phyloP scores from a whole-genome alignment of 768 basidiomycete species.

The Trichaptum fuscoviolaceum region DNA sequence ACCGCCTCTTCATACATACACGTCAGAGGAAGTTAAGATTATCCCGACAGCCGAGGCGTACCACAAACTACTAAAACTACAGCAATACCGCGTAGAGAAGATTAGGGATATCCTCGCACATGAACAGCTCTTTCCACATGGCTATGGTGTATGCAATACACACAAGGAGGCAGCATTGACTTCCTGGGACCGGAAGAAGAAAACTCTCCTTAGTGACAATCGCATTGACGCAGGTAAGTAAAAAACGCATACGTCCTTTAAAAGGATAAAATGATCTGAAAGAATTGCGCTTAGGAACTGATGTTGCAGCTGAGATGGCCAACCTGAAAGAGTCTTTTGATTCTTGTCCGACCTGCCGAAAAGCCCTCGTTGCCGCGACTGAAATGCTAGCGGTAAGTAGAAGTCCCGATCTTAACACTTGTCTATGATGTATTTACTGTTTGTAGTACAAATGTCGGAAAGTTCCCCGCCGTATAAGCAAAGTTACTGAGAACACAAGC shows the following conservation, averaged over 20 bases:
- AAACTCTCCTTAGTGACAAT: slow-evolving; percentile 30
- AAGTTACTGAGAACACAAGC: slow-evolving; percentile 23
- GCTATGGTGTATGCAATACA: slow-evolving; percentile 56
- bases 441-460: slow-evolving; percentile 59
- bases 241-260: not conserved
- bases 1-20: slow-evolving; percentile 52
- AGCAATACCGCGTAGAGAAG: slow-evolving; percentile 48
- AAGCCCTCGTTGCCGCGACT: slow-evolving; percentile 58
- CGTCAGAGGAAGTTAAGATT: slow-evolving; percentile 40
- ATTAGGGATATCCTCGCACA: slow-evolving; percentile 46
- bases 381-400: slow-evolving; percentile 60
- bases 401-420: not conserved
- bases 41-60: slow-evolving; percentile 59
- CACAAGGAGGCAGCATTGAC: slow-evolving; percentile 41
- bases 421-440: slow-evolving; percentile 13
- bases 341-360: slow-evolving; percentile 48
- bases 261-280: slow-evolving; percentile 5
- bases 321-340: slow-evolving; percentile 39
- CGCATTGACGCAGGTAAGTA: slow-evolving; percentile 50
- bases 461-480: slow-evolving; percentile 46
- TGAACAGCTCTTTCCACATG: slow-evolving; percentile 69
- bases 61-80: slow-evolving; percentile 57
- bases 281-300: slow-evolving; percentile 41
- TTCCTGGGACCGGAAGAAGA: slow-evolving; percentile 48
- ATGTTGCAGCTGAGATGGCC: slow-evolving; percentile 65